Conservation (phyloP, 208 protist species). For the Crithidia sp. region DNA sequence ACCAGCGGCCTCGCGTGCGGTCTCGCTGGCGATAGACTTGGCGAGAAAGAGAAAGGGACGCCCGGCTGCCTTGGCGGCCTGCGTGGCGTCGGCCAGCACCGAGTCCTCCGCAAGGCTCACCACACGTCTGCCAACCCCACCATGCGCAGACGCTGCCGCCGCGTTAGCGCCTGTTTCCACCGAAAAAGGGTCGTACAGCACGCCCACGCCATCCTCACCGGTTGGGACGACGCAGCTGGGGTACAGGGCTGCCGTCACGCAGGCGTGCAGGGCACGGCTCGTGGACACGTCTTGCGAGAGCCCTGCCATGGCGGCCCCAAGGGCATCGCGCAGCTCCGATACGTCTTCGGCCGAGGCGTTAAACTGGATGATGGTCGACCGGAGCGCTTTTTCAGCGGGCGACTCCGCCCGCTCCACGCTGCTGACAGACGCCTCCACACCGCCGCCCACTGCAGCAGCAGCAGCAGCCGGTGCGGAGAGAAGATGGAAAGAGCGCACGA, state of each 20-base stretch:
- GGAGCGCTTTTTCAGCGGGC: constrained; percentile 17
- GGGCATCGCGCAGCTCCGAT: not conserved
- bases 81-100: constrained; percentile 32
- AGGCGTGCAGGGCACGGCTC: constrained; percentile 45
- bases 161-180: constrained; percentile 29
- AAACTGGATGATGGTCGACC: not conserved
- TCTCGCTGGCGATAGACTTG: constrained; percentile 32
- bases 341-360: not conserved
- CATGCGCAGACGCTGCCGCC: constrained; percentile 9
- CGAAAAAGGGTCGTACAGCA: constrained; percentile 47
- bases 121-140: constrained; percentile 3
- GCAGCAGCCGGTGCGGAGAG: not conserved
- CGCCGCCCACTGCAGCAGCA: not conserved
- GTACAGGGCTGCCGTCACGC: constrained; percentile 74
- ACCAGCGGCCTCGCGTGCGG: constrained; percentile 18
- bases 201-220: constrained; percentile 29
- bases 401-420: constrained; percentile 14
- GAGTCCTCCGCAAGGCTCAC: constrained; percentile 23
- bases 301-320: constrained; percentile 33
- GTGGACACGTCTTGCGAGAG: constrained; percentile 49
- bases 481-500: constrained; percentile 17
- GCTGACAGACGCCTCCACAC: not conserved
- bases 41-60: constrained; percentile 61
- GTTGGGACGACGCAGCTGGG: constrained; percentile 60
- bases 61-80: constrained; percentile 22